Evolutionary conservation across 371 early-diverging fungal genomes (phyloP), one percentile per base, ranked within the genome.

Genomic region (Mortierella sp.): DNA sequence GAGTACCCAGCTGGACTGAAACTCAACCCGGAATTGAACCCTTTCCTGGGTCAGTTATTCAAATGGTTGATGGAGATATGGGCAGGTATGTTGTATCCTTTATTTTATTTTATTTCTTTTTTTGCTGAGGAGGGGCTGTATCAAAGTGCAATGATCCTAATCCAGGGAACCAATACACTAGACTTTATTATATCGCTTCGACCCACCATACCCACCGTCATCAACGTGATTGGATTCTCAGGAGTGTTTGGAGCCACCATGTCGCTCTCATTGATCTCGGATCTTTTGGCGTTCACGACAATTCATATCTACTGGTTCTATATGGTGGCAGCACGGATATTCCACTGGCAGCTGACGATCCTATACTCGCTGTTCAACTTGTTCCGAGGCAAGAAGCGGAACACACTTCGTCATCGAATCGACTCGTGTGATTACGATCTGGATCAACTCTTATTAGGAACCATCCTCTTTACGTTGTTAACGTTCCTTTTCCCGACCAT

Each of bases 1-100:
- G 87, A 93, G 56, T 93, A 93, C 76, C 99, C 99, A 13, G 98
- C 95, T 0, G 99, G 99, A 10, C 82, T 99, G 23, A 99, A 99
- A 71, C 87, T 99, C 2, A 99, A 99, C 71, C 89, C 87, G 31
- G 93, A 94, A 51, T 83, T 98, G 19, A 93, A 91, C 23, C 84
- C 84, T 8, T 98, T 99, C 71, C 70, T 99, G 43, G 98, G 96
- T 0, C 94, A 96, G 54, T 81, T 98, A 16, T 98, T 96, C 79
- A 81, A 94, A n/a, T 96, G 96, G 95, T 80, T 98, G 16, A 86
- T 97, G 41, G 85, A 88, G 47, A 59, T 95, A 1, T 98, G 98
- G 98, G 91, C 88, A 41, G 87, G 91, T 91, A 81, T 27, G 70
- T 26, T 30, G 8, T 8, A 1, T 47, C 58, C 27, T 51, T 1